Evolutionary conservation across 2,329 filamentous ascomycete genomes (phyloP).

Genomic region (Juglanconis sp.): DNA sequence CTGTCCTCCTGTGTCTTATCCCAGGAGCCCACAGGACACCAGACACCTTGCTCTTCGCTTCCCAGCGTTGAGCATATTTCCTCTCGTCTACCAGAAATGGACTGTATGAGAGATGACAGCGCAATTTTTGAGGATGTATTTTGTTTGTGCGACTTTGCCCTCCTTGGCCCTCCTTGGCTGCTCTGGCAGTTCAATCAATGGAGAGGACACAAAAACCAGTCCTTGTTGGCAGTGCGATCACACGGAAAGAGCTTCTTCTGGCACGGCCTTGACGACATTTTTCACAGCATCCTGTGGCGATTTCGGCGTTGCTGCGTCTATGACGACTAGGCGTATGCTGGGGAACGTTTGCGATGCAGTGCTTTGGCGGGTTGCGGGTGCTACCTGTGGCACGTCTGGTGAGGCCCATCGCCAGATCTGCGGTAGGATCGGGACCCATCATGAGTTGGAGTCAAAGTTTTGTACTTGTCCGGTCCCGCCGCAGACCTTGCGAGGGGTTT

Average conservation of each 20-base stretch:
- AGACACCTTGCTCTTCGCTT: slow-evolving; percentile 34
- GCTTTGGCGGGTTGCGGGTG: slow-evolving; percentile 7
- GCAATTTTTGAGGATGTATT: slow-evolving; percentile 95
- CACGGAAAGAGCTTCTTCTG: slow-evolving; percentile 62
- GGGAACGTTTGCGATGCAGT: slow-evolving; percentile 5
- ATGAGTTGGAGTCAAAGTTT: slow-evolving; percentile 91
- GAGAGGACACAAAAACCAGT: slow-evolving; percentile 95
- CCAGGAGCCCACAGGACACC: slow-evolving; percentile 47
- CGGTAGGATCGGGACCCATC: slow-evolving; percentile 68
- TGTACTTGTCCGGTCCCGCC: slow-evolving; percentile 70
- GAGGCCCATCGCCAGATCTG: slow-evolving; percentile 8
- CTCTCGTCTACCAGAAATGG: slow-evolving; percentile 45
- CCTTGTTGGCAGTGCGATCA: slow-evolving; percentile 80
- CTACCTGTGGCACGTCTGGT: neutral
- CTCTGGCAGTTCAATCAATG: slow-evolving; percentile 28
- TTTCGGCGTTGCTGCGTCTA: slow-evolving; percentile 23
- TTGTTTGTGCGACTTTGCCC: slow-evolving; percentile 77
- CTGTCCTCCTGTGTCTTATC: slow-evolving; percentile 40
- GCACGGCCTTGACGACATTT: slow-evolving; percentile 18
- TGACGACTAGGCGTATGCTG: slow-evolving; percentile 22
- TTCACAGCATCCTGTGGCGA: slow-evolving; percentile 27
- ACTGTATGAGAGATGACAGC: slow-evolving; percentile 49
- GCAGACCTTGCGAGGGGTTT: slow-evolving; percentile 20
- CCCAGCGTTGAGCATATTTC: slow-evolving; percentile 28
- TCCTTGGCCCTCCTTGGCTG: slow-evolving; percentile 42